Evolutionary conservation across 2,329 filamentous ascomycete genomes (phyloP), one percentile per base, ranked within the genome.

Genomic region (Cordyceps farinosa): DNA sequence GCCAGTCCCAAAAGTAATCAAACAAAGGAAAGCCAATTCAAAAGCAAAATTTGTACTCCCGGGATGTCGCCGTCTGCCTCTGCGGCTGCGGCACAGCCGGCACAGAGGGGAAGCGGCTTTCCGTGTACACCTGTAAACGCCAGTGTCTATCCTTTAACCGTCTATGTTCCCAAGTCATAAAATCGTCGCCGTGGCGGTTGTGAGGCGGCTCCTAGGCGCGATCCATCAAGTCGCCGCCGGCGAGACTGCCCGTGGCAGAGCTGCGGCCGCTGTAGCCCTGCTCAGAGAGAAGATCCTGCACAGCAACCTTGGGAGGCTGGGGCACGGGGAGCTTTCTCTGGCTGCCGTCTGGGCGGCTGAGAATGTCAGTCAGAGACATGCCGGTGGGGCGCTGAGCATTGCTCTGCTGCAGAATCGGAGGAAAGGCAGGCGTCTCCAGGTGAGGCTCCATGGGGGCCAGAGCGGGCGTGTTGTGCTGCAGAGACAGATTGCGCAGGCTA

Each of bases 301-400:
- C 89, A 2, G 90, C 90, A 50, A 96, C 90, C 75, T 95, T 95
- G 62, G 92, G 91, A n/a, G 93, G 85, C 77, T 94, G 91, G 6
- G 92, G 92, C 17, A 97, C 90, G 0, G 94, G 94, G 22, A 98
- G 82, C 77, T 98, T 98, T 70, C 94, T 83, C 78, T 95, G 91
- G 30, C 90, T 89, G 44, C 92, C 92, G 67, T 97, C 93, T 1
- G 92, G 85, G 69, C 90, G 89, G 72, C 90, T 92, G 80, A 98
- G 95, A 72, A 98, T 98, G 74, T 98, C 94, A 64, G 88, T 90
- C 70, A 98, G 88, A 45, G 91, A 90, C 64, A 96, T 85, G 47
- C 92, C 92, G 62, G 82, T 85, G 69, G 84, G 80, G 62, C 82
- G 79, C 52, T 56, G 40, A 79, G 70, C 78, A 74, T 78, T n/a